phyloP scores from a whole-genome alignment of 75 land plant genomes.

The Cryptomeria japonica region DNA sequence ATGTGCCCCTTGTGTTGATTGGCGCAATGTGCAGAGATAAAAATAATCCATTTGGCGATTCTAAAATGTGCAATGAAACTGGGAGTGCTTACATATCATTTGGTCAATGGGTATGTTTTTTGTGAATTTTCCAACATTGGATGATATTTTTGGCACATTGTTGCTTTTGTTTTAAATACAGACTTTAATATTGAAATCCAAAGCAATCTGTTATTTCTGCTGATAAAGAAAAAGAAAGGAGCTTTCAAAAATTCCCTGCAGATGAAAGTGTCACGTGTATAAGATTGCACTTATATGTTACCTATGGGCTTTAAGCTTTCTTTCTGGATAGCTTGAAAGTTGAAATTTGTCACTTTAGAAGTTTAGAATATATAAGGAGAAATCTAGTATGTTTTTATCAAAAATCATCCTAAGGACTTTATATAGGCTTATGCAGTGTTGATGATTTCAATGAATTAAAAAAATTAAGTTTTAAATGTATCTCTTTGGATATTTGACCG shows the following conservation, averaged over 20 bases:
- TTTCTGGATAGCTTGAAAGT: not conserved
- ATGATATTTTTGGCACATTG: not conserved
- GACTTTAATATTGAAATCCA: not conserved
- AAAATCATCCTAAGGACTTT: not conserved
- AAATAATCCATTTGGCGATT: conserved; percentile 83
- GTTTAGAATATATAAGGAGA: not conserved
- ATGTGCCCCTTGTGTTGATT: conserved; percentile 88
- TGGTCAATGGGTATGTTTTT: conserved; percentile 86
- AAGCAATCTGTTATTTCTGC: not conserved
- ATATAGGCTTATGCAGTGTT: not conserved
- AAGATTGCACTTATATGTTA: not conserved
- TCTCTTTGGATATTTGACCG: not conserved
- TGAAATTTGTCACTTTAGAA: not conserved
- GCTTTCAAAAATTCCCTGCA: not conserved
- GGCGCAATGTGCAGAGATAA: conserved; percentile 82
- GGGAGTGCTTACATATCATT: conserved; percentile 90
- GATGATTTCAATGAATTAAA: not conserved
- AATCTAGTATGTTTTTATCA: not conserved
- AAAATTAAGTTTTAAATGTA: not conserved
- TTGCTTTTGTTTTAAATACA: not conserved
- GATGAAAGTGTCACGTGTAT: not conserved
- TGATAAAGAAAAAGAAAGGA: not conserved
- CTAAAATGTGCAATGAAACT: conserved; percentile 53
- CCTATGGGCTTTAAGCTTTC: not conserved
- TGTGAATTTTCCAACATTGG: not conserved